phyloP scores from a whole-genome alignment of 441 rosid species.

The Adansonia gregorii region DNA sequence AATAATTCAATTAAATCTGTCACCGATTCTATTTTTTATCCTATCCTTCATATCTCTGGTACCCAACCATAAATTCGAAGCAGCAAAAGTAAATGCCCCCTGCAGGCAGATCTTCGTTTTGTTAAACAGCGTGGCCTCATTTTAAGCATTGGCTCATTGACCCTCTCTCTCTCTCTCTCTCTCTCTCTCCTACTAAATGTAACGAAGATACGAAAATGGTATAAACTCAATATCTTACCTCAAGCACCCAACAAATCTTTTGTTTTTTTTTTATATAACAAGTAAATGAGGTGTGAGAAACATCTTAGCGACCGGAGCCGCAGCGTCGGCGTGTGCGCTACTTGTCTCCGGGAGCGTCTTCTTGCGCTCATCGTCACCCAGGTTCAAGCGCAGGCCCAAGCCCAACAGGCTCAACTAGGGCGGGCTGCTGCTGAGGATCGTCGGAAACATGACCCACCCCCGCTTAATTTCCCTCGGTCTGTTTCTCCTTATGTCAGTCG shows the following conservation, averaged over 20 bases:
- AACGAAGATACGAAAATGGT: not conserved
- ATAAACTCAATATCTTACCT: not conserved
- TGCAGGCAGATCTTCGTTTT: not conserved
- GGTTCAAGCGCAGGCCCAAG: slow-evolving; percentile 41
- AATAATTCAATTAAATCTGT: no score
- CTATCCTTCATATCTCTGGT: not conserved
- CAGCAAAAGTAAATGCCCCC: slow-evolving; percentile 3
- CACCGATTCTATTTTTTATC: not conserved
- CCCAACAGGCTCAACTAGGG: slow-evolving; percentile 27
- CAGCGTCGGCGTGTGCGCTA: slow-evolving; percentile 80
- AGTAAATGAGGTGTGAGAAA: slow-evolving; percentile 77
- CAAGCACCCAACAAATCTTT: not conserved
- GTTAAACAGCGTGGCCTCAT: not conserved
- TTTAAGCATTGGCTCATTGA: not conserved
- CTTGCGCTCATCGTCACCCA: slow-evolving; percentile 57
- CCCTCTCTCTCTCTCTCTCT: no score
- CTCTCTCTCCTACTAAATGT: not conserved
- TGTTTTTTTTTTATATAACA: not conserved
- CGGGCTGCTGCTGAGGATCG: slow-evolving; percentile 29
- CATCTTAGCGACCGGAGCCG: slow-evolving; percentile 69
- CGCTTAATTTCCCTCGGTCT: slow-evolving; percentile 71
- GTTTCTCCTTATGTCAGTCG: slow-evolving; percentile 79
- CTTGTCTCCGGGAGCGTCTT: slow-evolving; percentile 90
- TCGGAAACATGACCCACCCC: slow-evolving; percentile 43
- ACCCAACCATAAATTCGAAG: not conserved